A percentile compares a stretch with the other conserved stretches of the same genome.
These are phyloP conservation scores for Leishmania tarentolae DNA, from an alignment of 208 protist genomes.

Conservation along the genomic window DNA sequence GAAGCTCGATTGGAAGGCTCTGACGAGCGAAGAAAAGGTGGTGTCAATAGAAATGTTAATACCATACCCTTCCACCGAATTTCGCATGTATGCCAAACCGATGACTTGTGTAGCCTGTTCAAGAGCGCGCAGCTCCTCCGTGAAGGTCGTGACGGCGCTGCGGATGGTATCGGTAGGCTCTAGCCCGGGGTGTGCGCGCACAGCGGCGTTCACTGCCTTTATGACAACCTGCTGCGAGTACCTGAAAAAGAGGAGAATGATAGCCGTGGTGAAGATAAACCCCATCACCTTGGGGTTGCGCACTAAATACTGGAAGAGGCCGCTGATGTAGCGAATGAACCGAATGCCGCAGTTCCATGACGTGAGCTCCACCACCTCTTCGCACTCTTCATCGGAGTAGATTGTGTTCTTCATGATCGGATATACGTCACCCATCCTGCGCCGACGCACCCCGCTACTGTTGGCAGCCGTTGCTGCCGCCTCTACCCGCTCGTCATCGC, in stretches of 20 bases:
- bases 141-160: conserved; percentile 52
- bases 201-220: conserved; percentile 41
- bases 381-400: conserved; percentile 58
- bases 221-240: conserved; percentile 60
- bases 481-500: conserved; percentile 4
- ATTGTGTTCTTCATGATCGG: conserved; percentile 71
- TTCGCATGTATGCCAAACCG: conserved; percentile 34
- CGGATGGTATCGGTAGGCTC: conserved; percentile 46
- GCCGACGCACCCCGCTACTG: conserved; percentile 10
- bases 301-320: conserved; percentile 53
- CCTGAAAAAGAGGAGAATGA: conserved; percentile 65
- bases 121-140: conserved; percentile 39
- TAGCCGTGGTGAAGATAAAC: conserved; percentile 45
- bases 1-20: conserved; percentile 37
- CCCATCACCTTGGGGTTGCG: conserved; percentile 58
- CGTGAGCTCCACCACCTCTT: conserved; percentile 35
- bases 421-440: conserved; percentile 52
- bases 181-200: conserved; percentile 49
- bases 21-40: conserved; percentile 37
- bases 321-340: conserved; percentile 58
- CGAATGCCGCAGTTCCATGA: conserved; percentile 43
- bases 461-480: background rate
- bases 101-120: conserved; percentile 37
- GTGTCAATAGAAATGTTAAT: conserved; percentile 15
- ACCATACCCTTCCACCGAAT: conserved; percentile 37